Evolutionary conservation across 2,329 filamentous ascomycete species (phyloP).

Genomic region (Penicillium sclerotigenum): DNA sequence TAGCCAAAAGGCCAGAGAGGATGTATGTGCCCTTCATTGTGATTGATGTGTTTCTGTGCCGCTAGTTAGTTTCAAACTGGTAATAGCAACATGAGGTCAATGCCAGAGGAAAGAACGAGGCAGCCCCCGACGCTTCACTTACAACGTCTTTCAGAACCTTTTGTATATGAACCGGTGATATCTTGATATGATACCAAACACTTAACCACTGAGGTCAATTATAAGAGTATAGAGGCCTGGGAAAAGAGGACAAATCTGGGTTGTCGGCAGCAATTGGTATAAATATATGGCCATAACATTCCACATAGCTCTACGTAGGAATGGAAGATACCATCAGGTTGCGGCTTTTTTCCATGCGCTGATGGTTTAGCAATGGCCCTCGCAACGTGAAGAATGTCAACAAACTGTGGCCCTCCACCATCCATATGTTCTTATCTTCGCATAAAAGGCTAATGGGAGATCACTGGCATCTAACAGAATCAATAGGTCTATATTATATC

Average conservation of each 20-base stretch:
- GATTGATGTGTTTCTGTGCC: constrained; percentile 1
- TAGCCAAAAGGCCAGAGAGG: constrained; percentile 32
- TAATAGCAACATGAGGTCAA: background rate
- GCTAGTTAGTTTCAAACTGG: background rate
- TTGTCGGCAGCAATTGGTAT: constrained; percentile 3
- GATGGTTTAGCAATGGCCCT: background rate
- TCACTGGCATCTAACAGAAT: too few species aligned
- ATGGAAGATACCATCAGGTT: constrained; percentile 20
- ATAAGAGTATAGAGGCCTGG: background rate
- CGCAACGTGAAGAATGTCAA: constrained; percentile 26
- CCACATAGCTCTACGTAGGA: constrained; percentile 15
- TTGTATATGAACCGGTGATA: background rate
- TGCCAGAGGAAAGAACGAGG: background rate
- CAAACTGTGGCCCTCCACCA: background rate
- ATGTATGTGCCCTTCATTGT: constrained; percentile 36
- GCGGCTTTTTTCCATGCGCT: constrained; percentile 2
- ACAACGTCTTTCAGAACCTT: background rate
- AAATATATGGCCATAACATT: constrained; percentile 21
- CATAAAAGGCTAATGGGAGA: accelerated
- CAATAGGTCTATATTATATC: background rate
- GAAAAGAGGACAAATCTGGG: background rate
- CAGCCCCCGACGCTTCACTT: background rate
- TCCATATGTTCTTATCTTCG: background rate
- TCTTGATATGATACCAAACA: constrained; percentile 6
- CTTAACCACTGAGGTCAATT: constrained; percentile 15